phyloP scores from a whole-genome alignment of 2,329 filamentous ascomycete species.

The Pseudogymnoascus sp. region DNA sequence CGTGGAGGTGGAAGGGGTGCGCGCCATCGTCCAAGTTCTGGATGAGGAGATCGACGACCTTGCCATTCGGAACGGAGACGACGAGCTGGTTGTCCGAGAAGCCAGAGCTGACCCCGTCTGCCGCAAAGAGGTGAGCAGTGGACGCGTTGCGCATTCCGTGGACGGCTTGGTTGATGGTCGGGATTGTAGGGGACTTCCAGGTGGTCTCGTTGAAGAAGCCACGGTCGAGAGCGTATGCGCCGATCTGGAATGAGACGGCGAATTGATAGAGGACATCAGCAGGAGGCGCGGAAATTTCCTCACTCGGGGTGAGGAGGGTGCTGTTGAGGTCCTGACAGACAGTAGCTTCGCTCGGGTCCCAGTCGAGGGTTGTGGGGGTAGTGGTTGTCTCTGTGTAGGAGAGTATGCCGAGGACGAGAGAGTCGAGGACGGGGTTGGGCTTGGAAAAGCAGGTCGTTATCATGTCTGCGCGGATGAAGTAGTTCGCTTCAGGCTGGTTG shows the following conservation, averaged over 20 bases:
- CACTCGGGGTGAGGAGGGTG: conserved; percentile 39
- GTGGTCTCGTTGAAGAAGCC: conserved; percentile 52
- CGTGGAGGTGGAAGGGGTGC: conserved; percentile 71
- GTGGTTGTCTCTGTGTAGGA: conserved; percentile 18
- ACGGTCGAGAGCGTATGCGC: conserved; percentile 48
- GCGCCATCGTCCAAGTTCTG: conserved; percentile 67
- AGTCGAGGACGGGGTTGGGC: conserved; percentile 40
- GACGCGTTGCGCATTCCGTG: conserved; percentile 42
- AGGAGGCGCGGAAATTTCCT: conserved; percentile 36
- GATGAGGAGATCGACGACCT: conserved; percentile 67
- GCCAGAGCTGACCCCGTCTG: conserved; percentile 46
- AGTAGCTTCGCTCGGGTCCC: conserved; percentile 33
- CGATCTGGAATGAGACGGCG: conserved; percentile 52
- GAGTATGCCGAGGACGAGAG: conserved; percentile 29
- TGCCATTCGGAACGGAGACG: conserved; percentile 34
- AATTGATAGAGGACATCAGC: conserved; percentile 47
- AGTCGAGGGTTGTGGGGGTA: conserved; percentile 32
- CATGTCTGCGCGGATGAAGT: conserved; percentile 46
- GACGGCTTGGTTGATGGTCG: conserved; percentile 36
- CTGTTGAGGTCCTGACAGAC: conserved; percentile 30
- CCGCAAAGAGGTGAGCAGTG: conserved; percentile 11
- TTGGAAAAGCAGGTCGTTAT: conserved; percentile 38
- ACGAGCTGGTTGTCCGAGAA: conserved; percentile 53
- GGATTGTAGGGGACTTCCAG: conserved; percentile 40
- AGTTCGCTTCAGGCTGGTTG: conserved; percentile 55